These are phyloP conservation scores for Desmodesmus armatus DNA, from an alignment of 139 green algal species.

Conservation along the genomic window DNA sequence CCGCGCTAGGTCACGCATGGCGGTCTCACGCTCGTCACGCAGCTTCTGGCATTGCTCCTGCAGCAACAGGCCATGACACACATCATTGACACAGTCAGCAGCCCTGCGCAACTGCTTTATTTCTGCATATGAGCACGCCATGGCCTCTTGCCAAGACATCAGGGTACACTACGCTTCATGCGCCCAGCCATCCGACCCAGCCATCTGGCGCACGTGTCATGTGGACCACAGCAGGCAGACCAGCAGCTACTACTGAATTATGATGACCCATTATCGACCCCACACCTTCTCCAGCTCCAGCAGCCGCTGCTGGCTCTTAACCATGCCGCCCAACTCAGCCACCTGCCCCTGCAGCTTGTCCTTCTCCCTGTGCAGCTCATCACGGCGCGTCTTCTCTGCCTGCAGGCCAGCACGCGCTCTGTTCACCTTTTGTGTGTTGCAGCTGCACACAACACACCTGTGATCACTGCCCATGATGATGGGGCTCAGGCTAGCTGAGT, in stretches of 20 bases:
- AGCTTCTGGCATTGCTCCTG: constrained; percentile 64
- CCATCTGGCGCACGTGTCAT: not conserved
- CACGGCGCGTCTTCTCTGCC: constrained; percentile 53
- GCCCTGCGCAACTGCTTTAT: not conserved
- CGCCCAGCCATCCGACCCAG: not conserved
- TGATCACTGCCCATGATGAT: too few relatives aligned
- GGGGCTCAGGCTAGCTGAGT: not conserved
- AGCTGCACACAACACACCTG: too few relatives aligned
- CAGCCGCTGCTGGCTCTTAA: constrained; percentile 57
- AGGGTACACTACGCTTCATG: not conserved
- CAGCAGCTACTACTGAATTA: too few relatives aligned
- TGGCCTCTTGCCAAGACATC: too few relatives aligned
- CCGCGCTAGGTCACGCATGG: constrained; percentile 51
- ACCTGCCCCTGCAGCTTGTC: constrained; percentile 59
- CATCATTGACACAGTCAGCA: not conserved
- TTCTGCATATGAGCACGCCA: too few relatives aligned
- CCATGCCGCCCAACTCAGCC: constrained; percentile 56
- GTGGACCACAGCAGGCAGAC: not conserved
- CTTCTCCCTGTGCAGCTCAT: constrained; percentile 56
- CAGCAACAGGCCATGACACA: not conserved
- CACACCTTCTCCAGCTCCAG: constrained; percentile 60
- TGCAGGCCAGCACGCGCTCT: too few relatives aligned
- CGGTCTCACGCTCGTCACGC: constrained; percentile 60
- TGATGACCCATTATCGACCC: not conserved
- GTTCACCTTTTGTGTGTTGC: too few relatives aligned